Conservation (phyloP, 192 early-diverging fungal genomes). For the Backusella circina region DNA sequence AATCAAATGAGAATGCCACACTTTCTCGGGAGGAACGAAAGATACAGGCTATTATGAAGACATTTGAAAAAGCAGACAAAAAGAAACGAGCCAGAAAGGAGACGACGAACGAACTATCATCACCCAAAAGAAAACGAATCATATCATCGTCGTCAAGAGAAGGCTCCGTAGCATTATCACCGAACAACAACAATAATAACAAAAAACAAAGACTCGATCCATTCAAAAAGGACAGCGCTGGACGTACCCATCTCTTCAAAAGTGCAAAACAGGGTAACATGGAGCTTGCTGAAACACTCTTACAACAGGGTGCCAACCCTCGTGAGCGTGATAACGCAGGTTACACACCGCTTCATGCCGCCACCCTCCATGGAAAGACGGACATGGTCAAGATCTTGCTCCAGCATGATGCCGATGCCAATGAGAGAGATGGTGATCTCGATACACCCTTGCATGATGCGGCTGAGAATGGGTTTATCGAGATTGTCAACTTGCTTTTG, state of each 20-base stretch:
- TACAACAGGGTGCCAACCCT: conserved; percentile 58
- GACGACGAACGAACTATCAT: not conserved
- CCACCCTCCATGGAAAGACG: conserved; percentile 53
- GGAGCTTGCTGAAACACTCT: conserved; percentile 42
- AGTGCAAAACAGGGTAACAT: conserved; percentile 58
- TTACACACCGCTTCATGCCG: conserved; percentile 64
- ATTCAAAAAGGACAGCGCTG: conserved; percentile 51
- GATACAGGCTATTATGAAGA: conserved; percentile 57
- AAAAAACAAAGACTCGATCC: conserved; percentile 36
- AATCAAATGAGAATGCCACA: not conserved
- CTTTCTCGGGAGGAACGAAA: conserved; percentile 65
- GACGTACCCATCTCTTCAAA: conserved; percentile 64
- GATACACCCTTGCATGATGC: conserved; percentile 71
- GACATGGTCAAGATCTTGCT: conserved; percentile 49
- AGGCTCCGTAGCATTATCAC: conserved; percentile 16
- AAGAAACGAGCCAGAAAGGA: conserved; percentile 35
- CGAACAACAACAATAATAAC: not conserved
- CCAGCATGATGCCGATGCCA: conserved; percentile 54
- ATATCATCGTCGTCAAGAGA: conserved; percentile 15
- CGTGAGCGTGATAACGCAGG: conserved; percentile 62
- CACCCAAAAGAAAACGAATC: not conserved
- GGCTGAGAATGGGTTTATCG: conserved; percentile 44
- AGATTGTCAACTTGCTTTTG: conserved; percentile 42
- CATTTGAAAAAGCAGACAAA: conserved; percentile 61
- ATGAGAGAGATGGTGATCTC: conserved; percentile 56